Evolutionary conservation across 2,329 filamentous ascomycete species (phyloP), one percentile per base, ranked within the genome.

Genomic region (Trichoderma oligosporum): DNA sequence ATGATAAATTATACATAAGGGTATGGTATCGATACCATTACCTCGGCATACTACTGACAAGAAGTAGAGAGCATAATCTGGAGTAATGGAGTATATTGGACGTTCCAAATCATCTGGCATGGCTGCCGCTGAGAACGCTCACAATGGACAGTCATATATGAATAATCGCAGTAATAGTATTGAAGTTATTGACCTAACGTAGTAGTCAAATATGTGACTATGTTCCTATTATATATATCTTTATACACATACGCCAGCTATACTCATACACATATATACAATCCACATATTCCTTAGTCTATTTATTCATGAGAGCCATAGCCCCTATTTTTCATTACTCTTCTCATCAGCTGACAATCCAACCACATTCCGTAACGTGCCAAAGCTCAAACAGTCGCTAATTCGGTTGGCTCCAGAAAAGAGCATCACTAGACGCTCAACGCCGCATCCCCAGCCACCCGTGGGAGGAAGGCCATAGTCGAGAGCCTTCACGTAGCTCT

Each of bases 391-490:
- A 16, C 93, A 91, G 72, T 97, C 92, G 36, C 83, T 84, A 66
- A 99, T 97, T 64, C 88, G 82, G 69, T 83, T 83, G 33, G 84
- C 80, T 0, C 89, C 91, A 1, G 87, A 84, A 66, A 97, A 89
- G 47, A 97, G 74, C 94, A 99, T 99, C 35, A 91, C 87, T 52
- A 99, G 76, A 53, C 94, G 80, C 73, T 99, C 94, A 39, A 99
- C 78, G 1, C 94, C 94, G 66, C 91, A 95, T 1, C 94, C 94
- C 94, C 94, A 99, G 4, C 94, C 94, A 0, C 93, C 94, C 0
- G 94, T 99, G 0, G 94, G 91, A n/a, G 94, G 94, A 59, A 99
- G 75, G 0, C 91, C 94, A 74, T 89, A 91, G 70, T 96, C 90
- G 49, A 99, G 73, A 4, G 89, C 90, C 64, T 87, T 82, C 45